Conservation (phyloP, 1,284 basidiomycete genomes). For the Rhodotorula sp. region DNA sequence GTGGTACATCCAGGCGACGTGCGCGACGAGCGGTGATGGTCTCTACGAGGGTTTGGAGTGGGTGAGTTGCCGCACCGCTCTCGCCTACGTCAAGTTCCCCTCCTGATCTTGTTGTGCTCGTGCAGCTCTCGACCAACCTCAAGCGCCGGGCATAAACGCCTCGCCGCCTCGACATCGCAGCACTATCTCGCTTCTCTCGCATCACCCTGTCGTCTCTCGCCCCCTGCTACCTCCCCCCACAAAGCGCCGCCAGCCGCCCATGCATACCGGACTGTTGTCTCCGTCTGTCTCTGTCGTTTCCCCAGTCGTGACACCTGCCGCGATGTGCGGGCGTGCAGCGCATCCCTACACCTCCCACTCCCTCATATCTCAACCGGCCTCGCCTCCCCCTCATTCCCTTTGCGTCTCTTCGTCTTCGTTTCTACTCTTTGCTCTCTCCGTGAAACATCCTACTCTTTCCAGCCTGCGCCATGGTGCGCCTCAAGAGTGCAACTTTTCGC, state of each 20-base stretch:
- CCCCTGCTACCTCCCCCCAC: not conserved
- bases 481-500: not conserved
- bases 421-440: not conserved
- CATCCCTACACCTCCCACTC: not conserved
- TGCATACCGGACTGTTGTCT: slow-evolving; percentile 4
- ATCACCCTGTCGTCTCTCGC: slow-evolving; percentile 15
- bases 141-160: slow-evolving; percentile 46
- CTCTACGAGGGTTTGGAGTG: slow-evolving; percentile 93
- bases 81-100: no score
- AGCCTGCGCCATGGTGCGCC: no score
- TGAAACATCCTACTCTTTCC: not conserved
- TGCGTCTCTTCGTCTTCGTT: slow-evolving; percentile 1
- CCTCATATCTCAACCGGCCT: not conserved
- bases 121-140: slow-evolving; percentile 52
- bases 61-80: slow-evolving; percentile 10
- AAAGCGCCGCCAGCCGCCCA: not conserved
- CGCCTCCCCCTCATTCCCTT: not conserved
- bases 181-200: not conserved
- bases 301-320: slow-evolving; percentile 1
- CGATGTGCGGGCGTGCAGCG: not conserved
- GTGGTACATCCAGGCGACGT: slow-evolving; percentile 99
- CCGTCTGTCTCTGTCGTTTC: not conserved
- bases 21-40: slow-evolving; percentile 98
- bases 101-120: no score
- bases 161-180: slow-evolving; percentile 6